These are phyloP conservation scores for Hygrocybe coccinea DNA, from an alignment of 768 basidiomycete species.

Conservation along the genomic window DNA sequence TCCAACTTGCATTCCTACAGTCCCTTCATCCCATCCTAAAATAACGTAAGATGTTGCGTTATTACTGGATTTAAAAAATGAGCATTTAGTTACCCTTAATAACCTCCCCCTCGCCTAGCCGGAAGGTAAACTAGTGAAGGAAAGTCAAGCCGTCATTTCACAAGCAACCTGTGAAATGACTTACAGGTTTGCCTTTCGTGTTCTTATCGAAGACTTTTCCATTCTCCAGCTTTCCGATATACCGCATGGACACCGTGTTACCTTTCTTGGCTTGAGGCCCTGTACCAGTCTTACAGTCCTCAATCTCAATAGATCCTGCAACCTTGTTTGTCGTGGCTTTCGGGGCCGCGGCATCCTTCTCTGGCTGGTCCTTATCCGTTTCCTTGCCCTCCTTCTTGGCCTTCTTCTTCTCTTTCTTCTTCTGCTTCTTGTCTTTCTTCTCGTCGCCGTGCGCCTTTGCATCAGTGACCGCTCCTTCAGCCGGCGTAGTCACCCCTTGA, in stretches of 20 bases:
- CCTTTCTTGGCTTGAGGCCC: conserved; percentile 88
- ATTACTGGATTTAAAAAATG: background rate
- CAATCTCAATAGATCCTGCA: conserved; percentile 67
- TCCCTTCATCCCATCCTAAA: conserved; percentile 85
- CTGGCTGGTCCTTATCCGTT: conserved; percentile 48
- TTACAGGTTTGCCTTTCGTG: conserved; percentile 78
- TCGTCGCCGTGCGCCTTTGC: no score
- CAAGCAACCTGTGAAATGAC: conserved; percentile 23
- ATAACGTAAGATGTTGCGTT: background rate
- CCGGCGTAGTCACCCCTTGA: conserved; percentile 11
- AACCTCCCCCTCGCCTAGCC: conserved; percentile 81
- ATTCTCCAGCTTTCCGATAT: conserved; percentile 82
- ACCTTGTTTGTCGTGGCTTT: conserved; percentile 41
- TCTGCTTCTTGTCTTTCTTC: no score
- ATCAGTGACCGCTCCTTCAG: background rate
- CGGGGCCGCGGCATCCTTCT: conserved; percentile 16
- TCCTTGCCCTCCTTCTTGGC: conserved; percentile 54
- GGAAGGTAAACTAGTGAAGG: conserved; percentile 60
- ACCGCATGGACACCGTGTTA: conserved; percentile 78
- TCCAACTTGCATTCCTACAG: conserved; percentile 86
- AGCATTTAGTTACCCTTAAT: conserved; percentile 63
- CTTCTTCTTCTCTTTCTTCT: conserved; percentile 14
- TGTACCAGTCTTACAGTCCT: conserved; percentile 72
- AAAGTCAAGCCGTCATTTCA: background rate
- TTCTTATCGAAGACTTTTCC: conserved; percentile 79